These are phyloP conservation scores for Noccaea caerulescens DNA, from an alignment of 345 rosid genomes.

Conservation along the genomic window DNA sequence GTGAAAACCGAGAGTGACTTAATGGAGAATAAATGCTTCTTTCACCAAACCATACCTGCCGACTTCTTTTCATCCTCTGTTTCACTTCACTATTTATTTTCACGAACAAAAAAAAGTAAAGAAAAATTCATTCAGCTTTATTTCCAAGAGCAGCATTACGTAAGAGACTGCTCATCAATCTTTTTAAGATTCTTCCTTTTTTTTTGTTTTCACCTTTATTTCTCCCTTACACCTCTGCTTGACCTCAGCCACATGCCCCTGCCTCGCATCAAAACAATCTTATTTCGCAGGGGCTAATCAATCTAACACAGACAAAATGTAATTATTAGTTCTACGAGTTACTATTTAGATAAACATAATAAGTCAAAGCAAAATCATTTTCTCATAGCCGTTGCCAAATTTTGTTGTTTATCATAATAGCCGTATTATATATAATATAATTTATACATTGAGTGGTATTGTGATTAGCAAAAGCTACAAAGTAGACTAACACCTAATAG, in stretches of 20 bases:
- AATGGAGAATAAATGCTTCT: conserved; percentile 33
- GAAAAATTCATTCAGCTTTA: conserved; percentile 33
- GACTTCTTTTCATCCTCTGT: conserved; percentile 10
- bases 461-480: conserved; percentile 1
- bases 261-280: conserved; percentile 30
- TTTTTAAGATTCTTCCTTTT: conserved; percentile 37
- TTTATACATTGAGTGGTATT: conserved; percentile 11
- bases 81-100: conserved; percentile 13
- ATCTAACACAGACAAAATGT: conserved; percentile 1
- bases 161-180: conserved; percentile 30
- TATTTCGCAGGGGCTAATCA: not conserved
- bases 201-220: not conserved
- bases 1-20: not conserved
- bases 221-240: conserved; percentile 34
- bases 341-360: not conserved
- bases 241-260: conserved; percentile 45
- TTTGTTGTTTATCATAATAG: not conserved
- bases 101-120: not conserved
- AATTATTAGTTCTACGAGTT: not conserved
- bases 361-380: no score
- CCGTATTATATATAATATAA: not conserved
- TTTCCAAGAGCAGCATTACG: conserved; percentile 23
- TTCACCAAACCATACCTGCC: conserved; percentile 31
- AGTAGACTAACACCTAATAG: conserved; percentile 18
- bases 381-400: not conserved